Conservation (phyloP, 176 grass and related monocot species). For the Oryza meridionalis region DNA sequence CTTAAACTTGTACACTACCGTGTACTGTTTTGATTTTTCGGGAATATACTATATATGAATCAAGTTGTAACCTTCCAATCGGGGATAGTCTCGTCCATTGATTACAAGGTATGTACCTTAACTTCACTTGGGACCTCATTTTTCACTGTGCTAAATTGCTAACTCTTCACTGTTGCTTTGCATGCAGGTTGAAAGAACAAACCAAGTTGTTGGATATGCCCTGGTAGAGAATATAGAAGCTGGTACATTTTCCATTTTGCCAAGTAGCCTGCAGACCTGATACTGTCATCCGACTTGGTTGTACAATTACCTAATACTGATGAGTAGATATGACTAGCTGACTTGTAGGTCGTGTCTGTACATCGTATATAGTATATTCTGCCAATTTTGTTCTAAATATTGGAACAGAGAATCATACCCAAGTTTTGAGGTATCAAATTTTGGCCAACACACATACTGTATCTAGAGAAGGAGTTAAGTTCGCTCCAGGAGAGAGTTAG, state of each 20-base stretch:
- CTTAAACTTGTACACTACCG: constrained; percentile 14
- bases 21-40: constrained; percentile 11
- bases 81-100: background rate
- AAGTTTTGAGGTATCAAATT: constrained; percentile 40
- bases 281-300: background rate
- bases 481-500: constrained; percentile 20
- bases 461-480: constrained; percentile 20
- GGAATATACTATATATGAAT: background rate
- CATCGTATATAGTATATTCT: background rate
- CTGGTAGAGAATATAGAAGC: constrained; percentile 18
- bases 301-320: constrained; percentile 13
- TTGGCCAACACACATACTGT: constrained; percentile 37
- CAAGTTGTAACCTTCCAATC: background rate
- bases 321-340: background rate
- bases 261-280: background rate
- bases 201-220: constrained; percentile 19
- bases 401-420: constrained; percentile 11
- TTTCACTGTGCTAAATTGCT: background rate
- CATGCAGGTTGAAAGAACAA: constrained; percentile 33
- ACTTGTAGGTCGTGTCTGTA: constrained; percentile 16
- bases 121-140: background rate
- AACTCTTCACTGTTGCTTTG: background rate
- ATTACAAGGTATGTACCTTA: constrained; percentile 36
- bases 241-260: background rate
- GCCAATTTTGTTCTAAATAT: background rate